These are phyloP conservation scores for Cryptococcus sp. DNA, from an alignment of 1,284 basidiomycete genomes.

Conservation along the genomic window DNA sequence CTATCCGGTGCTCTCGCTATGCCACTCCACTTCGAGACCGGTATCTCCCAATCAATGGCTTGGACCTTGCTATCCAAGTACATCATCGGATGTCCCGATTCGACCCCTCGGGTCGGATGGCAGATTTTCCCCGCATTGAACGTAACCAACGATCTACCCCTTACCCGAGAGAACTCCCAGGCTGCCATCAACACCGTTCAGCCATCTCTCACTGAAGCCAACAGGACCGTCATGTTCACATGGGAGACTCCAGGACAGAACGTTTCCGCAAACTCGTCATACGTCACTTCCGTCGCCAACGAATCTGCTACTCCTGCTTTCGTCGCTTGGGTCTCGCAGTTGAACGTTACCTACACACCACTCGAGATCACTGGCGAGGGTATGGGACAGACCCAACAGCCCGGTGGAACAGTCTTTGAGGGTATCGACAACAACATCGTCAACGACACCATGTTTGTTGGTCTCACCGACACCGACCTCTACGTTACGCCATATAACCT, in stretches of 20 bases:
- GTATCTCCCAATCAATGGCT: slow-evolving; percentile 16
- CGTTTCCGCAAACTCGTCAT: slow-evolving; percentile 56
- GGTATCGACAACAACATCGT: slow-evolving; percentile 24
- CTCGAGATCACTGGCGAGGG: slow-evolving; percentile 49
- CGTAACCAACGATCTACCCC: slow-evolving; percentile 31
- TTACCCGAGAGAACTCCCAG: slow-evolving; percentile 7
- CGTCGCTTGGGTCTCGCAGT: slow-evolving; percentile 57
- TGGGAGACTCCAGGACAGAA: slow-evolving; percentile 59
- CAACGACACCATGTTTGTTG: slow-evolving; percentile 58
- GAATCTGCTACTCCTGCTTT: slow-evolving; percentile 11
- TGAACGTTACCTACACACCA: slow-evolving; percentile 62
- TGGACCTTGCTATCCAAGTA: slow-evolving; percentile 63
- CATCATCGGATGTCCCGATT: slow-evolving; percentile 57
- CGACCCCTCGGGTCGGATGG: slow-evolving; percentile 56
- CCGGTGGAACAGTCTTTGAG: slow-evolving; percentile 51
- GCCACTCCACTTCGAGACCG: slow-evolving; percentile 51
- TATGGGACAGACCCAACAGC: slow-evolving; percentile 54
- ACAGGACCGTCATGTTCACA: slow-evolving; percentile 52
- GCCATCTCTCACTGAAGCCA: slow-evolving; percentile 52
- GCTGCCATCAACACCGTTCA: slow-evolving; percentile 54
- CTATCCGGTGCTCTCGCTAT: slow-evolving; percentile 61
- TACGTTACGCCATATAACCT: slow-evolving; percentile 60
- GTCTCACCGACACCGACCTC: slow-evolving; percentile 54
- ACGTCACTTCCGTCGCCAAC: slow-evolving; percentile 50
- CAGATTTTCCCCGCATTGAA: slow-evolving; percentile 32